Evolutionary conservation across 1,284 basidiomycete species (phyloP).

Genomic region (Neonothopanus nambi): DNA sequence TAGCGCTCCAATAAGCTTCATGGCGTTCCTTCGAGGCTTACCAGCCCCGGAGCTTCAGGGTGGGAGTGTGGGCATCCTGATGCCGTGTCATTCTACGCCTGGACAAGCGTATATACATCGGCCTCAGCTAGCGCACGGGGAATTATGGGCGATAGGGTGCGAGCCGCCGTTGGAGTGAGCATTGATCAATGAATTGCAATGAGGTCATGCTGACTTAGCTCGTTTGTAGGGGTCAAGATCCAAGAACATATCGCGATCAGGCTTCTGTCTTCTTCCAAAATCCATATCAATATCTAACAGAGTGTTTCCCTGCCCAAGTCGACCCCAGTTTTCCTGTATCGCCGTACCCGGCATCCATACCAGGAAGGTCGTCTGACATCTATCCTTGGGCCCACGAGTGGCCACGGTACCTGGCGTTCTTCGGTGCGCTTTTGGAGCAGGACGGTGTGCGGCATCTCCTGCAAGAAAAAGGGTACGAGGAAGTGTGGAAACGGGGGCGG

Average conservation of each 20-base stretch:
- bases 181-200: constrained; percentile 9
- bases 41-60: constrained; percentile 45
- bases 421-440: constrained; percentile 67
- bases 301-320: constrained; percentile 66
- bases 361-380: constrained; percentile 36
- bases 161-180: constrained; percentile 84
- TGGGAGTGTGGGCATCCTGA: constrained; percentile 75
- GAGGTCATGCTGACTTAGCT: constrained; percentile 4
- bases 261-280: constrained; percentile 81
- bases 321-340: constrained; percentile 68
- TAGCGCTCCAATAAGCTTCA: constrained; percentile 74
- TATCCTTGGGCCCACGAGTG: constrained; percentile 67
- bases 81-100: constrained; percentile 99
- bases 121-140: constrained; percentile 51
- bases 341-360: constrained; percentile 54
- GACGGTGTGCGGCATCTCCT: constrained; percentile 54
- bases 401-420: constrained; percentile 82
- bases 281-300: constrained; percentile 66
- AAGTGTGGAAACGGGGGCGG: constrained; percentile 67
- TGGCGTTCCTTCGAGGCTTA: constrained; percentile 60
- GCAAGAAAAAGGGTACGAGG: constrained; percentile 59
- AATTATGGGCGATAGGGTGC: constrained; percentile 85
- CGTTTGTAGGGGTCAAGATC: constrained; percentile 47
- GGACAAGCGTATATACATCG: constrained; percentile 90
- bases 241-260: constrained; percentile 73